Conservation (phyloP, 352 stramenopile species). For the Phytopythium helicoides region DNA sequence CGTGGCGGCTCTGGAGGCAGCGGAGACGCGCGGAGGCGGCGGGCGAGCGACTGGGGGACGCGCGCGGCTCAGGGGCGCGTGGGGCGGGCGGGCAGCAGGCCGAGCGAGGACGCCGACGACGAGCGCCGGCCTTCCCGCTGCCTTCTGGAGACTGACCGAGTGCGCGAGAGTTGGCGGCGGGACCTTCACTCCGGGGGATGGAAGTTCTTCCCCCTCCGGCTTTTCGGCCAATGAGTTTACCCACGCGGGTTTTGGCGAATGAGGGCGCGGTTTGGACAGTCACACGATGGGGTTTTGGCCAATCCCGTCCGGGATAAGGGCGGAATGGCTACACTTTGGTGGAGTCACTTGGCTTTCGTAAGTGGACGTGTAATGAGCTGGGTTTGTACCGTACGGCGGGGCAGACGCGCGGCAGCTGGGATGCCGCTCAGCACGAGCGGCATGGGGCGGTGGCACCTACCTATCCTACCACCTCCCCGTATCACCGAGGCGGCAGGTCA, state of each 20-base stretch:
- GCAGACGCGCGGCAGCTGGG: neutral
- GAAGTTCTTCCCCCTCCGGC: neutral
- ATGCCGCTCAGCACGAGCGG: neutral
- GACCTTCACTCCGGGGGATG: slow-evolving; percentile 3
- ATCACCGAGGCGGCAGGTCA: neutral
- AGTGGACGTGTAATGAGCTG: too few species aligned
- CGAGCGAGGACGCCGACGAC: too few species aligned
- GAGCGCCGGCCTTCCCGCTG: neutral
- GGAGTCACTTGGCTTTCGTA: too few species aligned
- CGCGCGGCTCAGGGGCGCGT: too few species aligned
- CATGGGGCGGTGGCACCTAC: too few species aligned
- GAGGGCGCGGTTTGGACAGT: neutral
- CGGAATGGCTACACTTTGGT: slow-evolving; percentile 5
- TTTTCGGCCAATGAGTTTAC: slow-evolving; percentile 5
- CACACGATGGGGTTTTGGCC: slow-evolving; percentile 1
- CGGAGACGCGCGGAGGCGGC: neutral
- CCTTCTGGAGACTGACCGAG: slow-evolving; percentile 3
- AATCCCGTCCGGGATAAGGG: slow-evolving; percentile 1
- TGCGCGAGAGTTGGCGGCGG: neutral
- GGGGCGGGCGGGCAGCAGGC: too few species aligned
- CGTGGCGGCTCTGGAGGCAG: neutral
- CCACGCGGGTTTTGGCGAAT: too few species aligned
- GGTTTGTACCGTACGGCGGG: neutral
- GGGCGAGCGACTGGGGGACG: too few species aligned
- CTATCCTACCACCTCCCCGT: too few species aligned